A percentile compares a stretch with the other conserved stretches of the same genome.
Conservation (phyloP, 2,329 filamentous ascomycete genomes). For the Davidsoniella eucalypti region DNA sequence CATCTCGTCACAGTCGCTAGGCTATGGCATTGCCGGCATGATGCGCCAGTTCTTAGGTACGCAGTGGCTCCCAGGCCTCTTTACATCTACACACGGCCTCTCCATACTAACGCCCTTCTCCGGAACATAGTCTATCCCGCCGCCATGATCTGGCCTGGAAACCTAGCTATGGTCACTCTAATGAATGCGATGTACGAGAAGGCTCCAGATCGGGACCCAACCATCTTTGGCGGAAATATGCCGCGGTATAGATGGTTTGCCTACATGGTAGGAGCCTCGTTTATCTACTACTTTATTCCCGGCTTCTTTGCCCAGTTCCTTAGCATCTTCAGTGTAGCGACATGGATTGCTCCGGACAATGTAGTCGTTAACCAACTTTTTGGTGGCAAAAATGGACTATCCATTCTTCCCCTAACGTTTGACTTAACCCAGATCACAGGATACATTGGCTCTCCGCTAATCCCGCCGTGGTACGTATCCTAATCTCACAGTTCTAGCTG, state of each 20-base stretch:
- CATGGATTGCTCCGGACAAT: constrained; percentile 55
- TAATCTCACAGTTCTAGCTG: not conserved
- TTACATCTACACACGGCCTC: not conserved
- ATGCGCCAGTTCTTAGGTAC: constrained; percentile 46
- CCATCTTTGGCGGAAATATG: constrained; percentile 45
- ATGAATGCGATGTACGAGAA: constrained; percentile 59
- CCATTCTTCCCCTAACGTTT: constrained; percentile 54
- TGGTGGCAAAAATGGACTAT: constrained; percentile 50
- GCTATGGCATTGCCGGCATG: constrained; percentile 53
- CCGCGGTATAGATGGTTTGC: constrained; percentile 50
- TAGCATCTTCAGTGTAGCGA: constrained; percentile 53
- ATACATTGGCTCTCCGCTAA: constrained; percentile 50
- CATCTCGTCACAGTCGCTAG: constrained; percentile 51
- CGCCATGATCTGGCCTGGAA: constrained; percentile 60
- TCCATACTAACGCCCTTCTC: not conserved
- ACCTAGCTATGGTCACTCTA: constrained; percentile 47
- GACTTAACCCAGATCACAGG: constrained; percentile 61
- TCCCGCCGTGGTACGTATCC: constrained; percentile 44
- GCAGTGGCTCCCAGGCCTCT: constrained; percentile 11
- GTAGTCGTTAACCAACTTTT: constrained; percentile 57
- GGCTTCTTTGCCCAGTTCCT: constrained; percentile 53
- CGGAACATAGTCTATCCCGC: constrained; percentile 38
- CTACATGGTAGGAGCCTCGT: constrained; percentile 38
- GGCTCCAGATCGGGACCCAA: constrained; percentile 32
- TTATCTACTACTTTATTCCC: constrained; percentile 53